These are phyloP conservation scores for Echium plantagineum DNA, from an alignment of 257 asterid genomes.

Conservation along the genomic window DNA sequence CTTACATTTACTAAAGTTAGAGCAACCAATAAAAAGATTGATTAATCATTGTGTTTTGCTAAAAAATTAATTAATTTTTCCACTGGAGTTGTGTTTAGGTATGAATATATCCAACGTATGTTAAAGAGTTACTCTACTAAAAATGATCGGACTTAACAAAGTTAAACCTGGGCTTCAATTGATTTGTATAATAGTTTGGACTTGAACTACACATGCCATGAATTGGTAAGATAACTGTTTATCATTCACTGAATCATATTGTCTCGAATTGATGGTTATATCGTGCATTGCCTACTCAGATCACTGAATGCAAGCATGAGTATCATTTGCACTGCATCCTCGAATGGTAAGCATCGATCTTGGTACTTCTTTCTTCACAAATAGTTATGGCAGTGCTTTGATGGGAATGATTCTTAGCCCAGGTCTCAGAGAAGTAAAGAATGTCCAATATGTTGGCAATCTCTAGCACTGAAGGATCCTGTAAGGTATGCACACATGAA, in stretches of 20 bases:
- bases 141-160: no score
- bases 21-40: no score
- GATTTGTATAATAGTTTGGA: no score
- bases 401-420: neutral
- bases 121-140: no score
- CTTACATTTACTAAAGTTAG: no score
- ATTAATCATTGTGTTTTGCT: neutral
- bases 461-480: constrained; percentile 42
- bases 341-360: constrained; percentile 39
- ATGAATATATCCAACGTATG: no score
- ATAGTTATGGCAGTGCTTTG: neutral
- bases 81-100: neutral
- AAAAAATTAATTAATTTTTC: no score
- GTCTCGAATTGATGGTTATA: neutral
- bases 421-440: constrained; percentile 68
- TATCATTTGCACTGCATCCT: constrained; percentile 73
- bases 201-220: no score
- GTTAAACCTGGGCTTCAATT: neutral
- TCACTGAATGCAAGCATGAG: constrained; percentile 54
- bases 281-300: constrained; percentile 24
- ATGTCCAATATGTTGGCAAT: constrained; percentile 63
- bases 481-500: constrained; percentile 27
- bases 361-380: neutral
- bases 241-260: no score
- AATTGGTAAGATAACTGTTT: no score